Evolutionary conservation across 306 rosid genomes (phyloP), one percentile per base, ranked within the genome.

Genomic region (Acacia melanoxylon): DNA sequence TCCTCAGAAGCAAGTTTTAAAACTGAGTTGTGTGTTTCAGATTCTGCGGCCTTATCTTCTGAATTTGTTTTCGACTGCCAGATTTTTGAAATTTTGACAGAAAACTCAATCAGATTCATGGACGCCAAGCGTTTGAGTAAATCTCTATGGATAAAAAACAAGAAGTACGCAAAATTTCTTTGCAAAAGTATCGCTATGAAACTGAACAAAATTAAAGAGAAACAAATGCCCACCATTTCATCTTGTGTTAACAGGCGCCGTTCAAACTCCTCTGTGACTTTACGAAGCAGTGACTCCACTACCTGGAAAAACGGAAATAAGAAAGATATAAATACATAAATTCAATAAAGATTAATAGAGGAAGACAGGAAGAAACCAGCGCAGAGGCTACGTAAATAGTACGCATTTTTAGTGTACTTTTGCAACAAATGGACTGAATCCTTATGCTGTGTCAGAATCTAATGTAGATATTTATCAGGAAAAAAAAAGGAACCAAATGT

Each of bases 211-310:
- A 62, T 46, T 72, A 41, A 14, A 65, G 49, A 75, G 42, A 85
- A 24, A 72, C 29, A 40, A 72, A 70, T 68, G 25, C 82, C 79
- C 83, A 95, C 99, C 82, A 25, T 82, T 79, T 91, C 91, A 68
- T 74, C 89, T 82, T 86, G 91, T 84, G 86, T 74, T 56, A 81
- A 70, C 75, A 92, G 31, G 24, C 94, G 94, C 14, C 76, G 88
- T 90, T 92, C 89, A 79, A 84, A 95, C 88, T 95, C 99, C 83
- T 90, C 97, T 91, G 91, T 83, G 82, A 95, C 93, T 90, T 90
- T 95, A 51, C 87, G 70, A 76, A 95, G 86, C 86, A 95, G 81
- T 45, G 90, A 84, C 76, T 92, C 98, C 78, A 95, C 87, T 78
- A 93, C 83, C 99, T 95, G 85, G 78, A n/a, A 74, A 46, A 63